Evolutionary conservation across 108 stramenopile genomes (phyloP), one percentile per base, ranked within the genome.

Genomic region (Stephanodiscus triporus): DNA sequence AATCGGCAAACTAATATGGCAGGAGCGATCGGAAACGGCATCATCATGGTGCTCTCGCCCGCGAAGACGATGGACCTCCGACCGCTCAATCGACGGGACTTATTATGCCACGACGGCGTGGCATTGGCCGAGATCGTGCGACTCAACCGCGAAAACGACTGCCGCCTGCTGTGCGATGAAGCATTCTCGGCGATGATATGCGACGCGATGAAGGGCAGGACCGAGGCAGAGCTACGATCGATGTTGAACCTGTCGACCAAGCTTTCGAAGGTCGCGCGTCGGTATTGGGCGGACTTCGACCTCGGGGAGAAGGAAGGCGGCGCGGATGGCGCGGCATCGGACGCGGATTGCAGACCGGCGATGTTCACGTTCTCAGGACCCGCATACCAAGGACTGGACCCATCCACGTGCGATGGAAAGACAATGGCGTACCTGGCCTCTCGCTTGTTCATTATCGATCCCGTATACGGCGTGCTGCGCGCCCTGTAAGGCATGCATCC

Each of bases 391-490:
- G 95, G 93, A 19, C 48, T 95, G 47, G 65, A 86, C 43, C 77
- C 88, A n/a, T 56, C 50, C 59, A 66, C 60, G 1, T 75, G 55
- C 43, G 63, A 68, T 36, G 40, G 54, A 38, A 55, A 69, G 27
- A 84, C 71, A 14, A 57, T 75, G 38, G 26, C 51, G 0, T 92
- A 89, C 51, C 49, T 92, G 49, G 88, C 88, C 67, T 50, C 50
- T 8, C 70, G 84, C 75, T 63, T 96, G 26, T 83, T 91, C 20
- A 87, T 96, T 61, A 55, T 94, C 23, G 91, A 91, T 83, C 89
- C 92, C 26, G 64, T 96, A 26, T 95, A 91, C 68, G 95, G 95
- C 4, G 87, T 84, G 16, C 61, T 96, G 19, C 83, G 90, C 26
- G 86, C 95, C 3, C 62, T 89, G 70, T 91, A 95, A 67, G 40